phyloP scores from a whole-genome alignment of 108 stramenopile species.

The Nitzschia putrida region DNA sequence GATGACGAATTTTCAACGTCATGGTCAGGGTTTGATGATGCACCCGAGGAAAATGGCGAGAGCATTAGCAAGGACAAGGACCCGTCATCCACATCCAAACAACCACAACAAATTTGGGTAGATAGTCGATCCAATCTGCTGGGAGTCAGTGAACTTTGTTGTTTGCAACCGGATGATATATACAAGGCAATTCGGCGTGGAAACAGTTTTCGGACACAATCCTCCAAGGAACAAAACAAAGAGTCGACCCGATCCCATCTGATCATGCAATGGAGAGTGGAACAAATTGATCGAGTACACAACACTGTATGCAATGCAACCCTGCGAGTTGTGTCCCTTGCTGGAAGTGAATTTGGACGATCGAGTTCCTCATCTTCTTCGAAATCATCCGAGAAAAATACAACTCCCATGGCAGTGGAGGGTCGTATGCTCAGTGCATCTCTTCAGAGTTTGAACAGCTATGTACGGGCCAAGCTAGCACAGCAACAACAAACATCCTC shows the following conservation, averaged over 20 bases:
- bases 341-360: slow-evolving; percentile 77
- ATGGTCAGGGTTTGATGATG: neutral
- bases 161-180: slow-evolving; percentile 65
- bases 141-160: slow-evolving; percentile 69
- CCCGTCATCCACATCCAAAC: neutral
- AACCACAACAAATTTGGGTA: neutral
- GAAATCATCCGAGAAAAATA: slow-evolving; percentile 30
- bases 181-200: slow-evolving; percentile 67
- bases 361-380: slow-evolving; percentile 1
- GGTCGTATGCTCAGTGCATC: slow-evolving; percentile 81
- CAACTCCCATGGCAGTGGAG: slow-evolving; percentile 61
- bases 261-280: slow-evolving; percentile 67
- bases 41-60: neutral
- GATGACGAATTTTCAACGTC: neutral
- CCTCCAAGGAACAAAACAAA: slow-evolving; percentile 71
- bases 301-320: slow-evolving; percentile 41
- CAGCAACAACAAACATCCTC: slow-evolving; percentile 39
- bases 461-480: slow-evolving; percentile 66
- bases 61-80: neutral
- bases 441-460: slow-evolving; percentile 66
- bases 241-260: slow-evolving; percentile 85
- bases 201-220: slow-evolving; percentile 67
- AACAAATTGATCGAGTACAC: slow-evolving; percentile 54
- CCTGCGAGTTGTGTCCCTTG: slow-evolving; percentile 82
- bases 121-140: slow-evolving; percentile 10